A percentile compares a stretch with the other conserved stretches of the same genome.
Conservation (phyloP, 306 rosid species). For the Begonia masoniana region DNA sequence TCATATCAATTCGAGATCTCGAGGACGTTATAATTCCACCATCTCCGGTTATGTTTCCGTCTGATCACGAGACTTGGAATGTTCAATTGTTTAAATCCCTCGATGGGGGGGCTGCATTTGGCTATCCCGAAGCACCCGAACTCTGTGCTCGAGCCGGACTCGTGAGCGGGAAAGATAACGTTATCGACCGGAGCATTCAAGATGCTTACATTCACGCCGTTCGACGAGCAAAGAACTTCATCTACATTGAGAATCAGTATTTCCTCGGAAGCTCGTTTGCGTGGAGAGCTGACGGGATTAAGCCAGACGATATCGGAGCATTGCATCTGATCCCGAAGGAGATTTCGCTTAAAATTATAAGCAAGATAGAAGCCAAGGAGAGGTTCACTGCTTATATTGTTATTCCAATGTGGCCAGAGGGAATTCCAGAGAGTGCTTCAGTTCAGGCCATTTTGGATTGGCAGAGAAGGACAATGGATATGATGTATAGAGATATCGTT, state of each 20-base stretch:
- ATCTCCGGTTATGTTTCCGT: slow-evolving; percentile 32
- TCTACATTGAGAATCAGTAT: slow-evolving; percentile 39
- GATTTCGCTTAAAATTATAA: slow-evolving; percentile 31
- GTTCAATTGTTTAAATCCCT: slow-evolving; percentile 37
- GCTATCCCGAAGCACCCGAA: slow-evolving; percentile 35
- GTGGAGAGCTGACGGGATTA: slow-evolving; percentile 23
- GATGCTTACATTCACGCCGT: slow-evolving; percentile 38
- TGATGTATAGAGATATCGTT: slow-evolving; percentile 32
- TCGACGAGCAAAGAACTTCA: slow-evolving; percentile 38
- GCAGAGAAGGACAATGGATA: slow-evolving; percentile 42
- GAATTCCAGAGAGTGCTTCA: slow-evolving; percentile 28
- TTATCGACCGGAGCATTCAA: slow-evolving; percentile 40
- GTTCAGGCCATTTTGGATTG: slow-evolving; percentile 44
- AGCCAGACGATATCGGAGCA: slow-evolving; percentile 29
- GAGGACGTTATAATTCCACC: slow-evolving; percentile 29
- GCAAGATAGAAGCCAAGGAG: slow-evolving; percentile 33
- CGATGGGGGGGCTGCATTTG: slow-evolving; percentile 42
- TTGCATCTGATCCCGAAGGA: slow-evolving; percentile 38
- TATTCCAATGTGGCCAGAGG: slow-evolving; percentile 48
- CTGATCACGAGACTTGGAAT: slow-evolving; percentile 34
- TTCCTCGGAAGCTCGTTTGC: slow-evolving; percentile 43
- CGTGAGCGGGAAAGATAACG: slow-evolving; percentile 40
- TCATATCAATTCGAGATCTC: slow-evolving; percentile 28
- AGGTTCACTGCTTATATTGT: slow-evolving; percentile 32
- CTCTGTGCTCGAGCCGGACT: slow-evolving; percentile 33